Conservation (phyloP, 1,284 basidiomycete species). For the Sanguinoderma infundibulare region DNA sequence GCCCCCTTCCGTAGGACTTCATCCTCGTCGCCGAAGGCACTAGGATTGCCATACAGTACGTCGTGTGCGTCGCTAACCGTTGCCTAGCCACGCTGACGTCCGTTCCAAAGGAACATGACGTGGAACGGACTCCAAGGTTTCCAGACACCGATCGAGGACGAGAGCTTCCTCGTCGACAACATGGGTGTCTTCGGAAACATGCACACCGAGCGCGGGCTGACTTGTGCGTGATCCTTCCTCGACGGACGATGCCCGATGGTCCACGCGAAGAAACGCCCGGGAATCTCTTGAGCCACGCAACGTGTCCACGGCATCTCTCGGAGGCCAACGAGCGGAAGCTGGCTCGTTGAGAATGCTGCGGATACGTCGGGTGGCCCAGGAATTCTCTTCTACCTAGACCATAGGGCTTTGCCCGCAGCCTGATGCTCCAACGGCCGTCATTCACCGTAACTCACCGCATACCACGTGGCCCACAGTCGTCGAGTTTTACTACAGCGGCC, state of each 20-base stretch:
- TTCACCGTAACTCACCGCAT: too few species aligned
- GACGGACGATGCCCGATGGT: too few species aligned
- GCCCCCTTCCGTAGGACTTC: constrained; percentile 45
- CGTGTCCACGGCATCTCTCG: background rate
- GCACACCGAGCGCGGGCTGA: constrained; percentile 41
- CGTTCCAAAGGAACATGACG: constrained; percentile 40
- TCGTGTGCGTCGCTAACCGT: background rate
- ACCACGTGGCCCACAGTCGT: constrained; percentile 41
- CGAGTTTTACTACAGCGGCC: constrained; percentile 60
- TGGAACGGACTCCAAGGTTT: constrained; percentile 46
- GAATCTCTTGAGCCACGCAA: too few species aligned
- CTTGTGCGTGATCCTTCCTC: constrained; percentile 33
- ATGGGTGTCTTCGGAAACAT: constrained; percentile 42
- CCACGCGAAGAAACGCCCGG: too few species aligned
- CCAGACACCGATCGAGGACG: constrained; percentile 42
- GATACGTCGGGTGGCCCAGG: too few species aligned
- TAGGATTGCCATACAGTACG: constrained; percentile 62
- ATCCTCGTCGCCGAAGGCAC: constrained; percentile 61
- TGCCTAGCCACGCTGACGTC: background rate
- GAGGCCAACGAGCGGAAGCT: too few species aligned
- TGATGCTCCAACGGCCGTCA: too few species aligned
- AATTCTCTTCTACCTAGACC: too few species aligned
- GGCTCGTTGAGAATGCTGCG: too few species aligned
- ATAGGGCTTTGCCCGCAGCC: too few species aligned
- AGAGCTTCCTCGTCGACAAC: constrained; percentile 40